Evolutionary conservation across 495 filamentous ascomycete genomes (phyloP).

Genomic region (Penicillium cosmopolitanum): DNA sequence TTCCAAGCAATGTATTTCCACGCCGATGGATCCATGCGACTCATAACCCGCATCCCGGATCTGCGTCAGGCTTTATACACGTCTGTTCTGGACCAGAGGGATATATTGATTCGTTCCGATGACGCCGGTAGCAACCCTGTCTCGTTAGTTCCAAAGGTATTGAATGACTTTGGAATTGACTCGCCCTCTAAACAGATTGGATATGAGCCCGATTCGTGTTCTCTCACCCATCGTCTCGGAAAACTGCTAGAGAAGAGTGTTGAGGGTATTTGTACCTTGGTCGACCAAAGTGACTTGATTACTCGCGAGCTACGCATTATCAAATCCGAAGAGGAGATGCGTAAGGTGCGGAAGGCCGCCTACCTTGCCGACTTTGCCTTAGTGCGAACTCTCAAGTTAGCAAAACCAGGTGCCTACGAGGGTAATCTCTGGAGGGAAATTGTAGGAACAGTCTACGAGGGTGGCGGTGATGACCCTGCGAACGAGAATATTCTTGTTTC

Average conservation of each 20-base stretch:
- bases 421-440: constrained; percentile 26
- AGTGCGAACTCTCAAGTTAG: constrained; percentile 25
- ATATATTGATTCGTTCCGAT: constrained; percentile 29
- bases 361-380: constrained; percentile 31
- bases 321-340: constrained; percentile 28
- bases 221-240: constrained; percentile 23
- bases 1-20: constrained; percentile 35
- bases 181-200: constrained; percentile 24
- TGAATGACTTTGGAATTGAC: constrained; percentile 27
- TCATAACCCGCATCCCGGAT: constrained; percentile 31
- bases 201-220: constrained; percentile 27
- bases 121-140: constrained; percentile 29
- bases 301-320: constrained; percentile 27
- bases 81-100: constrained; percentile 22
- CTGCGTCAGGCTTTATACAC: constrained; percentile 31
- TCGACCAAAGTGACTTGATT: constrained; percentile 26
- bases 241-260: constrained; percentile 24
- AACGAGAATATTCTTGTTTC: constrained; percentile 34
- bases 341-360: constrained; percentile 31
- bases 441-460: constrained; percentile 27
- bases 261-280: constrained; percentile 20
- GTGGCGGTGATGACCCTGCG: constrained; percentile 29
- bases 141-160: constrained; percentile 24
- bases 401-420: constrained; percentile 30
- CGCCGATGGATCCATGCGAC: constrained; percentile 23